Evolutionary conservation across 805 yeast genomes (phyloP).

Genomic region (Wickerhamiella cacticola): DNA sequence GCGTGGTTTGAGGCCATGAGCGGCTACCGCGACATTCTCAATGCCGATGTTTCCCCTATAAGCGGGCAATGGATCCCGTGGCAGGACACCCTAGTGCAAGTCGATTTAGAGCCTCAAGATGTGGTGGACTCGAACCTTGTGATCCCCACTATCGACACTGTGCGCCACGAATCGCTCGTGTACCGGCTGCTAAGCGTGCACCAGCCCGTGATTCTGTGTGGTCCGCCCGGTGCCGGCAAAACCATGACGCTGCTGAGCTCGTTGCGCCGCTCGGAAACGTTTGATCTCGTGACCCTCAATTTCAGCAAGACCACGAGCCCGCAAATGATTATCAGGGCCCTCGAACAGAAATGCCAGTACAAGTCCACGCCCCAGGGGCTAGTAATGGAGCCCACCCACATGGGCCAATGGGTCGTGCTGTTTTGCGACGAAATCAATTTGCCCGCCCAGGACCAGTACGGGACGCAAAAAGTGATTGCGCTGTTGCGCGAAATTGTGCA

Average conservation of each 20-base stretch:
- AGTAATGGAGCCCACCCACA: slow-evolving; percentile 43
- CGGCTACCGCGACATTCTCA: slow-evolving; percentile 26
- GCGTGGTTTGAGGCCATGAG: slow-evolving; percentile 21
- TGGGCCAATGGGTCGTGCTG: slow-evolving; percentile 62
- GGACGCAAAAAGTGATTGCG: slow-evolving; percentile 58
- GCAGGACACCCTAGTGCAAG: slow-evolving; percentile 31
- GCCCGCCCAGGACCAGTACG: slow-evolving; percentile 59
- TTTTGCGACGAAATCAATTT: slow-evolving; percentile 89
- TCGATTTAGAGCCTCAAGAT: slow-evolving; percentile 45
- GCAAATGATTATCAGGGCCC: slow-evolving; percentile 42
- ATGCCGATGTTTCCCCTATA: slow-evolving; percentile 36
- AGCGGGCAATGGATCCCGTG: slow-evolving; percentile 39
- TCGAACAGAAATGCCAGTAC: slow-evolving; percentile 65
- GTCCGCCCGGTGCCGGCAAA: slow-evolving; percentile 97
- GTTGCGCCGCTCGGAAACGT: slow-evolving; percentile 42
- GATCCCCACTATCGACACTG: slow-evolving; percentile 70
- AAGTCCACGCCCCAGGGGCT: slow-evolving; percentile 40
- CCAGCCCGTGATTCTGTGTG: slow-evolving; percentile 61
- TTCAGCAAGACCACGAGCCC: slow-evolving; percentile 75
- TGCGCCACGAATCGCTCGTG: slow-evolving; percentile 50
- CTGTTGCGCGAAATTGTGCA: slow-evolving; percentile 67
- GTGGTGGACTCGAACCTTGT: slow-evolving; percentile 51
- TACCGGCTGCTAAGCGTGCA: slow-evolving; percentile 44
- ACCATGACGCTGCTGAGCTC: slow-evolving; percentile 78
- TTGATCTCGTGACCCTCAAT: slow-evolving; percentile 57